Evolutionary conservation across 2,329 filamentous ascomycete species (phyloP), one percentile per base, ranked within the genome.

Genomic region (Lachnellula suecica): DNA sequence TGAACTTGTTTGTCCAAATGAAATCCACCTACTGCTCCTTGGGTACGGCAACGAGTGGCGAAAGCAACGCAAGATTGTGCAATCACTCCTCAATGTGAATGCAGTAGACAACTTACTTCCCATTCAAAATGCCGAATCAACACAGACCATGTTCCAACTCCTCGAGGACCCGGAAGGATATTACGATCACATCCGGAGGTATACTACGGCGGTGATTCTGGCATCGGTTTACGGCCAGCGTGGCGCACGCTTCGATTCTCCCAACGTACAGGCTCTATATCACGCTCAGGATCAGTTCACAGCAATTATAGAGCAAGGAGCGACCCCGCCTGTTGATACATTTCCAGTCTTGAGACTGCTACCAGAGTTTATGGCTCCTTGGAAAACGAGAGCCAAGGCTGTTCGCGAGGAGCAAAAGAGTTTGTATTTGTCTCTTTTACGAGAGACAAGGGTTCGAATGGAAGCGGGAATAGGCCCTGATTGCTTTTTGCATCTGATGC

Each of bases 131-230:
- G n/a, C n/a, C n/a, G n/a, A n/a, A n/a, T n/a, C n/a, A n/a, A n/a
- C n/a, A n/a, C n/a, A n/a, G n/a, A 44, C 27, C n/a, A 46, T 51
- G 42, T 23, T 20, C 15, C 29, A 46, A 22, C 45, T 53, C 13
- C 31, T 48, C 17, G 44, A 53, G 25, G 9, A 19, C 15, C 44
- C 44, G 11, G 22, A 38, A 22, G 31, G 17, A 22, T 53, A 44
- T 13, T 47, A 42, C 20, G 45, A 53, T 22, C 51, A 53, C 22
- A 53, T 53, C 45, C 68, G 71, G 43, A 63, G 72, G 34, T 74
- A 73, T 49, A 66, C 72, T 7, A 63, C 71, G 2, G 67, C 69
- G 19, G 59, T 74, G 15, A n/a, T n/a, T 35, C 13, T n/a, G 13
- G 15, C 31, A 8, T 15, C 17, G 13, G 17, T n/a, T 15, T 35